A percentile compares a stretch with the other conserved stretches of the same genome.
Conservation (phyloP, 805 yeast species). For the Nakazawaea wickerhamii region DNA sequence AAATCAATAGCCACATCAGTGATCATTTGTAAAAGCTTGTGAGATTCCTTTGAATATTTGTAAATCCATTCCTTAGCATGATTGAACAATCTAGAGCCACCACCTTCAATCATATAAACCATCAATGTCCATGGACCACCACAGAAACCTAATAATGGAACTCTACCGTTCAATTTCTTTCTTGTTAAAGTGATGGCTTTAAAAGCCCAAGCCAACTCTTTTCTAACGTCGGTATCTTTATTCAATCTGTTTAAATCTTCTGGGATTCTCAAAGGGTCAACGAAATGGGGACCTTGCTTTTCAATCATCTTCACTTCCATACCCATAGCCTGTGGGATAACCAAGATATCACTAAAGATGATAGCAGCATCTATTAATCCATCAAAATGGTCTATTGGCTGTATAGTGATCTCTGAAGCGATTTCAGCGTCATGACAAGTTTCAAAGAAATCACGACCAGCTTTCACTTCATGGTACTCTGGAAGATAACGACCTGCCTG, state of each 20-base stretch:
- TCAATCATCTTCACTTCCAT: slow-evolving; percentile 91
- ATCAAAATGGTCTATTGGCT: slow-evolving; percentile 85
- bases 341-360: slow-evolving; percentile 91
- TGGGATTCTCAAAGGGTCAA: slow-evolving; percentile 75
- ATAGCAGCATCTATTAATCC: slow-evolving; percentile 96
- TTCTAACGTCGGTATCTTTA: slow-evolving; percentile 62
- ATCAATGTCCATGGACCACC: slow-evolving; percentile 98
- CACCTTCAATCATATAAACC: slow-evolving; percentile 97
- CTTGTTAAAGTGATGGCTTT: slow-evolving; percentile 92
- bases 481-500: slow-evolving; percentile 96
- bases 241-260: slow-evolving; percentile 57
- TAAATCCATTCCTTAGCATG: slow-evolving; percentile 91
- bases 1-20: slow-evolving; percentile 91
- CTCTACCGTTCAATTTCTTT: slow-evolving; percentile 78
- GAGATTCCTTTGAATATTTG: slow-evolving; percentile 67
- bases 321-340: slow-evolving; percentile 98
- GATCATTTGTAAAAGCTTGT: slow-evolving; percentile 63
- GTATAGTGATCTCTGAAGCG: slow-evolving; percentile 91
- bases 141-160: slow-evolving; percentile 90
- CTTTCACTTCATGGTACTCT: slow-evolving; percentile 88
- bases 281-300: slow-evolving; percentile 91
- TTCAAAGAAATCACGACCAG: slow-evolving; percentile 82
- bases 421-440: slow-evolving; percentile 93
- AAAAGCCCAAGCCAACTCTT: slow-evolving; percentile 90
- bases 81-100: slow-evolving; percentile 87